Base-by-base conservation (phyloP, 768 basidiomycete species). In the Fistulinella prunicolor region DNA sequence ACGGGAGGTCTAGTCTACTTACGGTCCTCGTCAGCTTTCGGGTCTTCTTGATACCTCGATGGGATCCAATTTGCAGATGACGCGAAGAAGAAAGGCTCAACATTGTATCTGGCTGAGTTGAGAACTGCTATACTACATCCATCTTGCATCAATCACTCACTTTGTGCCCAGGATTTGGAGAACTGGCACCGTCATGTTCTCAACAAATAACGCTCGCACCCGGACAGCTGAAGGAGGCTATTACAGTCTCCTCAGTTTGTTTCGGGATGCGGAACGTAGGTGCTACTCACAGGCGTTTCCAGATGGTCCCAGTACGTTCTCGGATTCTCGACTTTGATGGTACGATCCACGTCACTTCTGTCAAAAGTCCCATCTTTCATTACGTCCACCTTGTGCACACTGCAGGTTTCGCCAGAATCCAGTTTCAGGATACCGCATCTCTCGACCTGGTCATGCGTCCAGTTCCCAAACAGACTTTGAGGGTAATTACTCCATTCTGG, bases 61-160 rank as follows among this genome's bases (percentile, higher is more conserved):
- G 83, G 84, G 39, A 84, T 86, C 82, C 81, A 83, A 53, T 80
- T 83, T 13, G 76, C 59, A 0, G 81, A 78, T 1, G 81, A 82
- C 0, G 81, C 78, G 56, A 82, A 84, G 58, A 79, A 83, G 65
- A 83, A 83, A 1, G 82, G 82, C 50, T 83, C 82, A 34, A 83
- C 72, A 46, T 74, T 73, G 50, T 77, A 82, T 57, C 82, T 70
- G 21, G 8, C 13, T 9, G n/a, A 13, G 21, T 38, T 49, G 40
- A 57, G 46, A 5, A 5, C n/a, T 20, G 19, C 21, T n/a, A 20
- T 5, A 19, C 9, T 23, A 16, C 21, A 4, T 12, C 6, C 21
- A 32, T 41, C 3, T 9, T n/a, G 24, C 3, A 16, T 9, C 3
- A 22, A 42, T 30, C 17, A 54, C 71, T 53, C 48, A 82, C 83